A percentile compares a stretch with the other conserved stretches of the same genome.
Evolutionary conservation across 1,284 basidiomycete genomes (phyloP).

Genomic region (Cryptococcus sp.): DNA sequence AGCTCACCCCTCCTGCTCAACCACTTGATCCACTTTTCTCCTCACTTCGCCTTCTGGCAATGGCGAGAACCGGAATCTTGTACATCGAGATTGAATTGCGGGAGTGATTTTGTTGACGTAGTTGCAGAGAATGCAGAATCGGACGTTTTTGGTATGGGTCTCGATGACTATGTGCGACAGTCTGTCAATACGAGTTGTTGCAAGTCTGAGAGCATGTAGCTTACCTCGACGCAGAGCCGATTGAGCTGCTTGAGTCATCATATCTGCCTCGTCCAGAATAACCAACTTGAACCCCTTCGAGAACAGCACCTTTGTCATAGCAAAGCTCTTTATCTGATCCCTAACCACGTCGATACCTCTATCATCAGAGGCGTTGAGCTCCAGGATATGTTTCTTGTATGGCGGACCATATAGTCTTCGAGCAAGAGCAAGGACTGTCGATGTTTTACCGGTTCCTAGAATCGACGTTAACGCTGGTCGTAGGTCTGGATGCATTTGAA

Average conservation of each 20-base stretch:
- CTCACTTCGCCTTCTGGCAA: constrained; percentile 84
- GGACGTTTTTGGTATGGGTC: constrained; percentile 97
- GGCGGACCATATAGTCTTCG: constrained; percentile 81
- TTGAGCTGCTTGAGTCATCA: constrained; percentile 99
- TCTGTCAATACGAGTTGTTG: neutral
- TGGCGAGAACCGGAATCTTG: constrained; percentile 96
- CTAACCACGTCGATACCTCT: constrained; percentile 97
- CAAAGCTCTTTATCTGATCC: constrained; percentile 98
- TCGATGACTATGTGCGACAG: constrained; percentile 71
- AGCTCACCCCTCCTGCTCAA: constrained; percentile 79
- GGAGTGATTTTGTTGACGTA: constrained; percentile 99
- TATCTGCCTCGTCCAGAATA: constrained; percentile 97
- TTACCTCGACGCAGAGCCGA: constrained; percentile 81
- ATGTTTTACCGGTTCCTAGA: constrained; percentile 87
- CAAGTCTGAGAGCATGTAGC: constrained; percentile 11
- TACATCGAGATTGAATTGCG: constrained; percentile 97
- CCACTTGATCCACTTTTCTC: constrained; percentile 74
- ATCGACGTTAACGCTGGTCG: neutral
- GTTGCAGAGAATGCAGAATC: constrained; percentile 99
- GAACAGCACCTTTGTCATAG: constrained; percentile 86
- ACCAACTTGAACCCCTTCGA: constrained; percentile 94
- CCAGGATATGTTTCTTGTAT: constrained; percentile 88
- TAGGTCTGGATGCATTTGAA: neutral
- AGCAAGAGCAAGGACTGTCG: constrained; percentile 95
- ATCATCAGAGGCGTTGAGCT: constrained; percentile 98